A percentile compares a stretch with the other conserved stretches of the same genome.
Evolutionary conservation across 129 eudicot species (phyloP).

Genomic region (Glebionis coronaria): DNA sequence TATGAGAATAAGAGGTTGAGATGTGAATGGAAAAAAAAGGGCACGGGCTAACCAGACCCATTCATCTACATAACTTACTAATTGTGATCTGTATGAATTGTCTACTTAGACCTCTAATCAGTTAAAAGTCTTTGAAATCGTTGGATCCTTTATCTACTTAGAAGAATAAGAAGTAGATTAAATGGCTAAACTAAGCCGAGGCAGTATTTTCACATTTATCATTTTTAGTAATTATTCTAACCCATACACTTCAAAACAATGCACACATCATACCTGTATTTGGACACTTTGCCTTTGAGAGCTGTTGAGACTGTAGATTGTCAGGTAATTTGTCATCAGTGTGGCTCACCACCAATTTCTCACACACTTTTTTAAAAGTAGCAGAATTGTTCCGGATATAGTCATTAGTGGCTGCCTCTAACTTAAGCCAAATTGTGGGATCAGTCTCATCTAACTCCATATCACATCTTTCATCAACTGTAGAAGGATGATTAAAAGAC

Average conservation of each 20-base stretch:
- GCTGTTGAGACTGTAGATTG: constrained; percentile 38
- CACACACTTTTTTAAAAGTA: constrained; percentile 63
- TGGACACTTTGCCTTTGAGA: constrained; percentile 42
- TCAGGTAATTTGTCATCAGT: constrained; percentile 54
- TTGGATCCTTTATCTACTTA: too few relatives aligned
- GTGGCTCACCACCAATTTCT: constrained; percentile 50
- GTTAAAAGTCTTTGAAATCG: too few relatives aligned
- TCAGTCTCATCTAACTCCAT: constrained; percentile 99
- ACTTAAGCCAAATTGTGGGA: constrained; percentile 77
- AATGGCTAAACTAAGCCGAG: background rate
- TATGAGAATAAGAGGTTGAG: background rate
- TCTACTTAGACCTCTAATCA: too few relatives aligned
- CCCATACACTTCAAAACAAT: constrained; percentile 15
- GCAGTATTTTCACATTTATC: background rate
- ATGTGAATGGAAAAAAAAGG: background rate
- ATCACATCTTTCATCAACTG: constrained; percentile 98
- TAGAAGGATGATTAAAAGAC: constrained; percentile 13
- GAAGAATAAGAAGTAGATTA: background rate
- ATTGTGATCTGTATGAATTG: too few relatives aligned
- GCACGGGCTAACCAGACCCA: background rate
- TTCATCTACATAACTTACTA: background rate
- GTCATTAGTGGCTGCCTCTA: constrained; percentile 87
- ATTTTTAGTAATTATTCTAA: background rate
- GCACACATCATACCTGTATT: constrained; percentile 29
- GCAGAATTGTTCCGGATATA: constrained; percentile 55